These are phyloP conservation scores for Lipomyces mesembrius DNA, from an alignment of 805 yeast genomes.

Conservation along the genomic window DNA sequence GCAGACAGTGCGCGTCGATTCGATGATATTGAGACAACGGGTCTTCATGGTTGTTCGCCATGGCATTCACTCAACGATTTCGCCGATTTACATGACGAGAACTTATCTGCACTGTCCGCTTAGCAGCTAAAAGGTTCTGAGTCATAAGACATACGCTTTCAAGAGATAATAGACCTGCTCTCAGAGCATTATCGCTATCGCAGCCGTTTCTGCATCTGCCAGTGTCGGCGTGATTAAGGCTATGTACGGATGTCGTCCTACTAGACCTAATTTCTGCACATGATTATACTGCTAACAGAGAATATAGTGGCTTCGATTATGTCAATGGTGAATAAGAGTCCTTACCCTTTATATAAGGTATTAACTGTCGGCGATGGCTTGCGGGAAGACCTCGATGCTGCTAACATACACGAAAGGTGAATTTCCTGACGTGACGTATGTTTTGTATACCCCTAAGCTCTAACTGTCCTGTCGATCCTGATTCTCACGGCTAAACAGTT, in stretches of 20 bases:
- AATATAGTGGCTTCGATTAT: neutral
- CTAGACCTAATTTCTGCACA: neutral
- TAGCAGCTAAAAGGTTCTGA: neutral
- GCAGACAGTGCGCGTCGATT: too few relatives aligned
- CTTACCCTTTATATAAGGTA: conserved; percentile 56
- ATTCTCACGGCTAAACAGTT: conserved; percentile 39
- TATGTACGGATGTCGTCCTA: neutral
- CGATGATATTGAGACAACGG: too few relatives aligned
- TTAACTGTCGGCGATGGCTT: conserved; percentile 90
- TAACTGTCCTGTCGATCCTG: neutral
- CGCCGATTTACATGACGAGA: too few relatives aligned
- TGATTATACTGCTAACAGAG: neutral
- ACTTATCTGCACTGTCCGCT: neutral
- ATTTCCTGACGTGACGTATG: conserved; percentile 60
- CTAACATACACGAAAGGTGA: conserved; percentile 67
- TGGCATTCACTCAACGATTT: too few relatives aligned
- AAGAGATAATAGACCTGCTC: neutral
- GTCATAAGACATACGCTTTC: neutral
- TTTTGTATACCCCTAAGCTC: neutral
- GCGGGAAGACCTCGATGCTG: conserved; percentile 84
- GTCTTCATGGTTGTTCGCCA: neutral
- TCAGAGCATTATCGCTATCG: neutral
- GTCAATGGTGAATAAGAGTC: conserved; percentile 14
- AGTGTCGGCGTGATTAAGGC: neutral
- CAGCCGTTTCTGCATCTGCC: neutral